These are phyloP conservation scores for Eucalyptus brandiana DNA, from an alignment of 345 rosid species.

Conservation along the genomic window DNA sequence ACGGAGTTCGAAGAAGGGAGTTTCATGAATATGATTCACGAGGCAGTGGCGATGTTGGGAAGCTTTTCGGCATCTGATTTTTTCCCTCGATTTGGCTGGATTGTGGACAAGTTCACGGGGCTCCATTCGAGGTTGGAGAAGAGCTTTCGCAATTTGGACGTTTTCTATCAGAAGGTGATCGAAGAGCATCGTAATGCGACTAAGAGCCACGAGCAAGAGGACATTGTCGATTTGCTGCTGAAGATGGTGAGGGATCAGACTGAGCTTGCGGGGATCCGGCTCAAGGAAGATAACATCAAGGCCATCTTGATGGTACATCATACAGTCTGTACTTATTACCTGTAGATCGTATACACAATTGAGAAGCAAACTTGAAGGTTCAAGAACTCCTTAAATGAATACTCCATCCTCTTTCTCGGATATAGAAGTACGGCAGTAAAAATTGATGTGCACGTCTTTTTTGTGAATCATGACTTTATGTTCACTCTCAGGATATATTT, in stretches of 20 bases:
- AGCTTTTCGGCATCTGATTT: neutral
- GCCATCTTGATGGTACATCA: neutral
- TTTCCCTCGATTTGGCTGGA: slow-evolving; percentile 4
- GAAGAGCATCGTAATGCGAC: neutral
- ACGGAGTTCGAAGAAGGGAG: neutral
- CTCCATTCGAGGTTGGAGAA: neutral
- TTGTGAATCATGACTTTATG: neutral
- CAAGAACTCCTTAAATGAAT: neutral
- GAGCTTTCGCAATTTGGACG: neutral
- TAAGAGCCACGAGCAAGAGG: neutral
- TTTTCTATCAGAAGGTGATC: neutral
- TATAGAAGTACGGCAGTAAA: neutral
- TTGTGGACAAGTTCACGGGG: slow-evolving; percentile 5
- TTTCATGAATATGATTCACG: neutral
- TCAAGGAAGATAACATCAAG: neutral
- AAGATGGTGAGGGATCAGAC: neutral
- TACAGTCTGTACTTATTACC: neutral
- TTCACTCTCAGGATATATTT: slow-evolving; percentile 12
- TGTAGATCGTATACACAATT: neutral
- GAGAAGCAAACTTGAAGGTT: neutral
- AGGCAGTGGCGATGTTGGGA: neutral
- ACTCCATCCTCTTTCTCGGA: neutral
- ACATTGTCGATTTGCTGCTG: slow-evolving; percentile 9
- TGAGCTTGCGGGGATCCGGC: neutral
- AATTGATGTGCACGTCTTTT: neutral